Conservation (phyloP, 768 basidiomycete species). For the Leccinum subtestaceum region DNA sequence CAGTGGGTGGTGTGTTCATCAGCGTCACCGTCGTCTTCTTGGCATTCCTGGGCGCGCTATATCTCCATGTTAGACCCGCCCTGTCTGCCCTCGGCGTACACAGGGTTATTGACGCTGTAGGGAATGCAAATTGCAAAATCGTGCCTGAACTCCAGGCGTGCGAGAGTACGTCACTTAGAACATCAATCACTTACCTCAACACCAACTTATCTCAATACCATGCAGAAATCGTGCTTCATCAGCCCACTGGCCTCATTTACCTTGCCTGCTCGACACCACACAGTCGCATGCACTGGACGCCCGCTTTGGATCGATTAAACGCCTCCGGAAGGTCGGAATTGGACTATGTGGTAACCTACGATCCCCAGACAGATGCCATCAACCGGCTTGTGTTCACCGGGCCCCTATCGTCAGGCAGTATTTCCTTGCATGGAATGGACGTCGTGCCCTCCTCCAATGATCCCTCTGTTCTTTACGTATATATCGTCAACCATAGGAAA, state of each 20-base stretch:
- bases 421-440: conserved; percentile 68
- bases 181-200: background rate
- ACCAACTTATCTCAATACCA: conserved; percentile 10
- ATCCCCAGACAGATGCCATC: conserved; percentile 44
- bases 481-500: conserved; percentile 68
- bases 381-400: conserved; percentile 44
- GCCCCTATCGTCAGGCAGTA: conserved; percentile 37
- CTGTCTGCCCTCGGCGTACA: conserved; percentile 43
- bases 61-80: conserved; percentile 47
- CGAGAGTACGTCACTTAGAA: conserved; percentile 48
- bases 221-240: conserved; percentile 58
- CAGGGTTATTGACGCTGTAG: conserved; percentile 43
- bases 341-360: conserved; percentile 62
- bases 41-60: conserved; percentile 43
- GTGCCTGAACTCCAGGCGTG: conserved; percentile 61
- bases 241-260: conserved; percentile 54
- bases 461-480: conserved; percentile 54
- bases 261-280: conserved; percentile 58
- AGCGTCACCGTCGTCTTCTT: conserved; percentile 27
- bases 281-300: conserved; percentile 52
- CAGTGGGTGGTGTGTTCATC: background rate
- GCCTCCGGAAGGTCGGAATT: conserved; percentile 36
- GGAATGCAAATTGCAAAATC: conserved; percentile 47
- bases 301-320: conserved; percentile 37
- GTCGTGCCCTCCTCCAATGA: conserved; percentile 52